These are phyloP conservation scores for Aspergillus puulaauensis DNA, from an alignment of 2,329 filamentous ascomycete species.

Conservation along the genomic window DNA sequence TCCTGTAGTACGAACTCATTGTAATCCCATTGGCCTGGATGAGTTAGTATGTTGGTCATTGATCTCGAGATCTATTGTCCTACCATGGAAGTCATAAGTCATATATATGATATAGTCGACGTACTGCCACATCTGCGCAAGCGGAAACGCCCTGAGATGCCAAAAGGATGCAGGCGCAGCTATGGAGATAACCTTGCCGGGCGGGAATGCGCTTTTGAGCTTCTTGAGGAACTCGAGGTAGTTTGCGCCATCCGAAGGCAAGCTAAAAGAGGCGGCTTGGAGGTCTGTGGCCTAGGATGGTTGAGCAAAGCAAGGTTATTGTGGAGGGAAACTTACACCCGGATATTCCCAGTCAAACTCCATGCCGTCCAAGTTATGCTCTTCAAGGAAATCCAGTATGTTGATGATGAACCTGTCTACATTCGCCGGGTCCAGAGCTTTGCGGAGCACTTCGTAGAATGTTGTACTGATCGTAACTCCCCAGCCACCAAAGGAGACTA, in stretches of 20 bases:
- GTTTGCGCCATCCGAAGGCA: constrained; percentile 29
- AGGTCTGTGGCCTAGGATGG: constrained; percentile 26
- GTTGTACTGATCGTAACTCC: constrained; percentile 38
- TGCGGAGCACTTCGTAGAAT: constrained; percentile 41
- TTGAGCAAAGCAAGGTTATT: not conserved
- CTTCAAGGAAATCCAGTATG: constrained; percentile 25
- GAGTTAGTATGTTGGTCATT: not conserved
- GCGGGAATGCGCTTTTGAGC: constrained; percentile 21
- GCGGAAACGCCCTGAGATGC: constrained; percentile 32
- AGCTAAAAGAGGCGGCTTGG: constrained; percentile 32
- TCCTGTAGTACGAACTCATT: constrained; percentile 2
- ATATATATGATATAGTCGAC: constrained; percentile 39
- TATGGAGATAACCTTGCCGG: constrained; percentile 22
- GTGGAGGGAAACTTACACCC: not conserved
- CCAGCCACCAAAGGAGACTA: constrained; percentile 45
- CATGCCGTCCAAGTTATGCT: constrained; percentile 13
- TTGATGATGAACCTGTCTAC: constrained; percentile 35
- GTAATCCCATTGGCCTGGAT: constrained; percentile 15
- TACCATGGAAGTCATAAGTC: constrained; percentile 39
- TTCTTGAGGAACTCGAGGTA: constrained; percentile 35
- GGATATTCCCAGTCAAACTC: constrained; percentile 17
- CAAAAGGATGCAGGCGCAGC: constrained; percentile 32
- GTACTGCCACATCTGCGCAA: constrained; percentile 23
- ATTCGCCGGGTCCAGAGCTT: constrained; percentile 37
- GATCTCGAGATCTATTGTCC: not conserved